Percentiles rank a stretch among this genome's conserved stretches.
These are phyloP conservation scores for Tetrahymena malaccensis DNA, from an alignment of 73 alveolate species.

Conservation along the genomic window DNA sequence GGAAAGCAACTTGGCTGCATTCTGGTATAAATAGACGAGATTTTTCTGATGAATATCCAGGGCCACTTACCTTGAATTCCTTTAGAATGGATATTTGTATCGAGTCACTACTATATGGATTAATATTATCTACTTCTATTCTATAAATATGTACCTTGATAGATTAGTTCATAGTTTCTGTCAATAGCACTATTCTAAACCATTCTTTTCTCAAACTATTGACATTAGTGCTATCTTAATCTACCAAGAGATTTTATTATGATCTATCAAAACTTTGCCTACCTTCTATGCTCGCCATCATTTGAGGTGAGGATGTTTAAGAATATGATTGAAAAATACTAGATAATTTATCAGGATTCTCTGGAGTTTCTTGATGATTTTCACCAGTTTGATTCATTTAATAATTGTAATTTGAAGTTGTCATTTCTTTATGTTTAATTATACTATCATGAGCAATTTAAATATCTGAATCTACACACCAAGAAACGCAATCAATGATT, in stretches of 20 bases:
- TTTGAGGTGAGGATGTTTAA: not conserved
- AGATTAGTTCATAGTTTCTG: not conserved
- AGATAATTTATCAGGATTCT: not conserved
- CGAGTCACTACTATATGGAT: not conserved
- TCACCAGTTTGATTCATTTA: not conserved
- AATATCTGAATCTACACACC: not conserved
- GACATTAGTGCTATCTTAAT: not conserved
- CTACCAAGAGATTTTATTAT: not conserved
- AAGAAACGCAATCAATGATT: not conserved
- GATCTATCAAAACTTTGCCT: not conserved
- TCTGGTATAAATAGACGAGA: not conserved
- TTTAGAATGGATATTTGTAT: not conserved
- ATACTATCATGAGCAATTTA: not conserved
- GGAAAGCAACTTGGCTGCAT: not conserved
- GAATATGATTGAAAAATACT: not conserved
- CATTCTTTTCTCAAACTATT: not conserved
- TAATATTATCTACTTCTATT: not conserved
- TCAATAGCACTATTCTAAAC: not conserved
- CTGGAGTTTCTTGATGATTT: not conserved
- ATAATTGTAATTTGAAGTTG: not conserved
- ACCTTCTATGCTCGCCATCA: not conserved
- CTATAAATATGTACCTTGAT: not conserved
- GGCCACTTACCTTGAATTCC: not conserved
- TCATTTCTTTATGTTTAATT: not conserved
- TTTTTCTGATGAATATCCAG: not conserved